Evolutionary conservation across 2,329 filamentous ascomycete species (phyloP), one percentile per base, ranked within the genome.

Genomic region (Aspergillus fumigatus): DNA sequence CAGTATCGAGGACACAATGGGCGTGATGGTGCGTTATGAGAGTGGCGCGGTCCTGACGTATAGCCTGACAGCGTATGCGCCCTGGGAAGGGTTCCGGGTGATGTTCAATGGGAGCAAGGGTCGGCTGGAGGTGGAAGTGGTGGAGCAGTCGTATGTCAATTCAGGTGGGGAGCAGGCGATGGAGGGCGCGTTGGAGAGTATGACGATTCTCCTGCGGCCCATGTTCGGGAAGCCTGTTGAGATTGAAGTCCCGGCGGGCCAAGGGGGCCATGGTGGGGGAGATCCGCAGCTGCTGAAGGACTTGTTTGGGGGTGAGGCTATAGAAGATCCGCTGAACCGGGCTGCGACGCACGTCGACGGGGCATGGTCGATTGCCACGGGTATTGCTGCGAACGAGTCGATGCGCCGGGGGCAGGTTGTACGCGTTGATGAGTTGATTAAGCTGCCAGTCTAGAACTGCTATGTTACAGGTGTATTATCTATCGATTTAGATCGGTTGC

Each of bases 1-100:
- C 54, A 85, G 77, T 61, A 86, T 86, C 56, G 84, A 87, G 66
- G 84, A 87, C 62, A 86, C 83, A 0, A 84, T 86, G 83, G 83
- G 77, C 41, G 70, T 86, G 25, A 73, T 87, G 48, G 81, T 86
- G 23, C 74, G 79, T 51, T 87, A 87, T 64, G 73, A 75, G 19
- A 83, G 77, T 52, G 81, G 82, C 2, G 82, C 82, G 0, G 79
- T 83, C 26, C 70, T 86, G 67, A 85, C 84, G 0, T 87, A 86
- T 63, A 83, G 53, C 10, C 48, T 62, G 14, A 62, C 59, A 77
- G 84, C 84, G 0, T 87, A 86, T 56, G 82, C 84, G 3, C 84
- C 84, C 0, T 86, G 83, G 67, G 67, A 69, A 5, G 66, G 67
- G 4, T 69, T 69, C 54, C 58, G 67, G 7, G 63, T 68, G 2